Percentiles rank a stretch among this genome's conserved stretches.
Evolutionary conservation across 257 asterid genomes (phyloP).

Genomic region (Leptodermis oblonga): DNA sequence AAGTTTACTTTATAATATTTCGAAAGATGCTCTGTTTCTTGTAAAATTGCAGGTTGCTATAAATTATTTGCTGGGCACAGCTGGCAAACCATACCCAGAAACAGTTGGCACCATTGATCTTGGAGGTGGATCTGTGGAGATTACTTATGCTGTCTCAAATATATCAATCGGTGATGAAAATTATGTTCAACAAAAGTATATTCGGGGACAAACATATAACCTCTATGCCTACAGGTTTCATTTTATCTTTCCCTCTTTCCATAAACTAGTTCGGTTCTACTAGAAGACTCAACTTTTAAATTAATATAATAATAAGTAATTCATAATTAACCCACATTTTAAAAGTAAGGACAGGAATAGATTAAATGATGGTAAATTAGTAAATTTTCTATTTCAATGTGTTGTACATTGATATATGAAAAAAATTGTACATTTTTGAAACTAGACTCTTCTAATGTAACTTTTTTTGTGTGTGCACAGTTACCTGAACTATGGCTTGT

Average conservation of each 20-base stretch:
- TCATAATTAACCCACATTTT: no score
- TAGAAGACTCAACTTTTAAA: no score
- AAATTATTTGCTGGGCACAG: constrained; percentile 64
- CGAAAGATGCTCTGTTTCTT: constrained; percentile 9
- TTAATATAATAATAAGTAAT: no score
- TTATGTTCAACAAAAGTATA: constrained; percentile 63
- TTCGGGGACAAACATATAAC: constrained; percentile 51
- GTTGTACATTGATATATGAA: neutral
- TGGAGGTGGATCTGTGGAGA: constrained; percentile 89
- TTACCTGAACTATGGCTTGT: constrained; percentile 71
- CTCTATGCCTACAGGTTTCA: constrained; percentile 75
- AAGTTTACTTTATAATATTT: neutral
- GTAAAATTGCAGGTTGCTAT: constrained; percentile 51
- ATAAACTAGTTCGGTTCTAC: no score
- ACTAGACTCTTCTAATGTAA: no score
- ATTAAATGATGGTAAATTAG: no score
- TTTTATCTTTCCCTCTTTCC: no score
- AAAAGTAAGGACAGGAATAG: no score
- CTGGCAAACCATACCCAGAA: constrained; percentile 49
- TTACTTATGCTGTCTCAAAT: constrained; percentile 73
- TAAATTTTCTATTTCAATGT: neutral
- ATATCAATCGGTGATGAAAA: constrained; percentile 44
- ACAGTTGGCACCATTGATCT: constrained; percentile 80
- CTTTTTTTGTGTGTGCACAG: constrained; percentile 38
- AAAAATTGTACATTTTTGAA: no score